Conservation (phyloP, 2,329 filamentous ascomycete species). For the Polytolypa hystricis region DNA sequence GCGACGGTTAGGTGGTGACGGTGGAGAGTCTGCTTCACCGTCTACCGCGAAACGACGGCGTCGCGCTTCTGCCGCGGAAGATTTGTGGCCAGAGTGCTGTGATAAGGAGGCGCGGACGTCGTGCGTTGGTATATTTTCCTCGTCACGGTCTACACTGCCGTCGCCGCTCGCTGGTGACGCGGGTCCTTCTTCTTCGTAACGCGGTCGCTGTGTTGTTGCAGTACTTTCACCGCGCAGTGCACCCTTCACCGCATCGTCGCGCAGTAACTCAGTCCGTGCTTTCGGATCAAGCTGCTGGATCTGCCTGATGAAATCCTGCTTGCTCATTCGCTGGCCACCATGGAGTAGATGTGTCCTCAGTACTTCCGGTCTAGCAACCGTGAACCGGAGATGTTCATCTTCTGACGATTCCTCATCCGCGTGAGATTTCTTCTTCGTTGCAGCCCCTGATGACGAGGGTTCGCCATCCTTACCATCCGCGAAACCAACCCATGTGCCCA, state of each 20-base stretch:
- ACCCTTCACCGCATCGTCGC: conserved; percentile 33
- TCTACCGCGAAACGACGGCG: conserved; percentile 25
- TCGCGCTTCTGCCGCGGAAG: conserved; percentile 29
- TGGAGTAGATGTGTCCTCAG: conserved; percentile 23
- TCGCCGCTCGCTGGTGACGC: conserved; percentile 18
- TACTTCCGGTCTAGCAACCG: conserved; percentile 37
- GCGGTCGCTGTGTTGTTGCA: background rate
- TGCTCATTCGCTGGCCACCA: conserved; percentile 46
- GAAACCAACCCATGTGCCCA: conserved; percentile 51
- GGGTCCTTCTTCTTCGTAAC: conserved; percentile 11
- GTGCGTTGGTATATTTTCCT: conserved; percentile 19
- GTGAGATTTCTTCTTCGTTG: conserved; percentile 18
- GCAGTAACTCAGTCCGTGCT: conserved; percentile 37
- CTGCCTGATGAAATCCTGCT: conserved; percentile 52
- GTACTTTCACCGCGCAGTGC: conserved; percentile 21
- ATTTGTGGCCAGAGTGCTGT: conserved; percentile 20
- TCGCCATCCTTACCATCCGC: conserved; percentile 20
- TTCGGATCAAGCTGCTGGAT: conserved; percentile 51
- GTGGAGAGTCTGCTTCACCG: conserved; percentile 12
- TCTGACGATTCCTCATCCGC: conserved; percentile 24
- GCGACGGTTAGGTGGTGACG: conserved; percentile 11
- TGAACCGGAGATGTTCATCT: conserved; percentile 47
- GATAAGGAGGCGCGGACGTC: conserved; percentile 29
- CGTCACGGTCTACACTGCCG: conserved; percentile 15
- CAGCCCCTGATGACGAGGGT: conserved; percentile 21